These are phyloP conservation scores for Camellia granthamiana DNA, from an alignment of 148 eudicot genomes.

Conservation along the genomic window DNA sequence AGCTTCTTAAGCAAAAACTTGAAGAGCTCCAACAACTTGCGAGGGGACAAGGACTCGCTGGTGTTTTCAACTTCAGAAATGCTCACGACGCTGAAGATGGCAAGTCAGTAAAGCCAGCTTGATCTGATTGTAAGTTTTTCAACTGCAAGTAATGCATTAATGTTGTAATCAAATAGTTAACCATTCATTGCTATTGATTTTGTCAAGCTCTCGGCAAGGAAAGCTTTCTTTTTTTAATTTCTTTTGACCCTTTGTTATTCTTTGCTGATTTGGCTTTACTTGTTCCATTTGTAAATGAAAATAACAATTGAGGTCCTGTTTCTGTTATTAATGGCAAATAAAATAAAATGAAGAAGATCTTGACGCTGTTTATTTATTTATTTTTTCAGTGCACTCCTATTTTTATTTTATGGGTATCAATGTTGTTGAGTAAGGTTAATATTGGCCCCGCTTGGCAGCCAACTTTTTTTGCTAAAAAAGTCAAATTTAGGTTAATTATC, in stretches of 20 bases:
- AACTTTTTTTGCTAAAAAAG: no score
- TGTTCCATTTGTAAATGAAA: conserved; percentile 1
- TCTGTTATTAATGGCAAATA: not conserved
- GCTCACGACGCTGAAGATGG: conserved; percentile 26
- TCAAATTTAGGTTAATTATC: no score
- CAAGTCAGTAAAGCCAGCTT: conserved; percentile 42
- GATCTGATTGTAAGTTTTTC: conserved; percentile 14
- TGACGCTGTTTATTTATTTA: not conserved
- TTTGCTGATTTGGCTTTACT: not conserved
- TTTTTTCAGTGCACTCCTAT: not conserved
- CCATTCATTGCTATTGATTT: not conserved
- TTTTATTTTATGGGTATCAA: not conserved
- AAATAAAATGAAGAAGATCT: not conserved
- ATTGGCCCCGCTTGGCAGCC: no score
- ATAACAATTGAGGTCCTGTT: not conserved
- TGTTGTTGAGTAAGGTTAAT: not conserved
- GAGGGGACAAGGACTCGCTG: conserved; percentile 47
- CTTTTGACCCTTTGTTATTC: no score
- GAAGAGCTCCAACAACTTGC: conserved; percentile 62
- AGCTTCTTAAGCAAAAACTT: conserved; percentile 49
- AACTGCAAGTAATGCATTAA: conserved; percentile 21
- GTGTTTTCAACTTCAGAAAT: conserved; percentile 42
- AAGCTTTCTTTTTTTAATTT: not conserved
- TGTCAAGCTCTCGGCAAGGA: not conserved
- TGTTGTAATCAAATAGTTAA: not conserved